These are phyloP conservation scores for Conidiobolus incongruus DNA, from an alignment of 371 early-diverging fungal genomes.

Conservation along the genomic window DNA sequence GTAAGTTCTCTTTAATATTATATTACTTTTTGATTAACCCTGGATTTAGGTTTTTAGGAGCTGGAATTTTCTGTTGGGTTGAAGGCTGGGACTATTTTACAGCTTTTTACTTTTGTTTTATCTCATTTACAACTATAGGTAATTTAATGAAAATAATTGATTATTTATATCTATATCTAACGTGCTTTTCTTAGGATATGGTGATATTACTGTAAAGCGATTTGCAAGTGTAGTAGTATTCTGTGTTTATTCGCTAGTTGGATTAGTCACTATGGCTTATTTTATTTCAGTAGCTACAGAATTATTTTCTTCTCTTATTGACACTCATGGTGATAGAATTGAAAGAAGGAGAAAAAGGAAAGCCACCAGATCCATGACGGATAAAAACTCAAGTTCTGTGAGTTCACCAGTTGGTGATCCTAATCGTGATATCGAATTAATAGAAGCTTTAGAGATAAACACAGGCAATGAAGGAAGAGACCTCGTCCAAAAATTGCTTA, in stretches of 20 bases:
- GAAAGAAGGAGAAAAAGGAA: not conserved
- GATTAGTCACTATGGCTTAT: constrained; percentile 3
- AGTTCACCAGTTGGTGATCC: no score
- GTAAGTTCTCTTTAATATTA: not conserved
- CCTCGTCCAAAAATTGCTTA: no score
- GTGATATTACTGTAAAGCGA: not conserved
- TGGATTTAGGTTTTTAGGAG: constrained; percentile 4
- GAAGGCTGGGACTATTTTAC: constrained; percentile 4
- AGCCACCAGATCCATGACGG: not conserved
- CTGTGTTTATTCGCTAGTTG: not conserved
- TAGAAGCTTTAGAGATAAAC: no score
- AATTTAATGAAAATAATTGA: no score
- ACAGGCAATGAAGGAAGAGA: no score
- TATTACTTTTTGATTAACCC: no score
- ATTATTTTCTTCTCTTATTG: not conserved
- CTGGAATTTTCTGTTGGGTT: not conserved
- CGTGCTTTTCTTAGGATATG: not conserved
- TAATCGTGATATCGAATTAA: no score
- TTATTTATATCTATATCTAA: no score
- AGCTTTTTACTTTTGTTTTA: constrained; percentile 5
- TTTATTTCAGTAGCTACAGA: constrained; percentile 3
- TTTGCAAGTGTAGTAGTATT: constrained; percentile 1
- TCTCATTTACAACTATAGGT: constrained; percentile 5
- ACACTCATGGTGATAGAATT: not conserved
- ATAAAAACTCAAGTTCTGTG: not conserved